These are phyloP conservation scores for Penicillium taxi DNA, from an alignment of 495 filamentous ascomycete genomes.

Conservation along the genomic window DNA sequence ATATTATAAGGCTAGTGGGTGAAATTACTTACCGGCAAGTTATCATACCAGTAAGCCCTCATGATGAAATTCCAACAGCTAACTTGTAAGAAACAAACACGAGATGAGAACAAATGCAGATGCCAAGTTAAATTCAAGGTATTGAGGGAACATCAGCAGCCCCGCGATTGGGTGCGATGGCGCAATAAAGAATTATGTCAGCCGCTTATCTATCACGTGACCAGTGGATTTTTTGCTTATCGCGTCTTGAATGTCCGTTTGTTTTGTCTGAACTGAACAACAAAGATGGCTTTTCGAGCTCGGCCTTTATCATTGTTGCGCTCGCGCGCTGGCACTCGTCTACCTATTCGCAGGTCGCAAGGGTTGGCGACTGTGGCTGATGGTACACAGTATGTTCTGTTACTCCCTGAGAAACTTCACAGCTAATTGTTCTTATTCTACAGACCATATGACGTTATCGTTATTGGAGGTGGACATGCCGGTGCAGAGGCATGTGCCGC, in stretches of 20 bases:
- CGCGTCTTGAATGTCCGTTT: slow-evolving; percentile 2
- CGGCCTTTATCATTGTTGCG: slow-evolving; percentile 24
- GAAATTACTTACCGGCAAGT: slow-evolving; percentile 54
- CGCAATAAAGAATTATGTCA: slow-evolving; percentile 26
- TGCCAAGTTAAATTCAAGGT: not conserved
- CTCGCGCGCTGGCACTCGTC: slow-evolving; percentile 24
- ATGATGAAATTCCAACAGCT: slow-evolving; percentile 50
- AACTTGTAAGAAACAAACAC: not conserved
- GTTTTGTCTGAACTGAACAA: slow-evolving; percentile 7
- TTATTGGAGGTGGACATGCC: slow-evolving; percentile 94
- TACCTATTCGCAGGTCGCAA: slow-evolving; percentile 17
- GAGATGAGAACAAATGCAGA: not conserved
- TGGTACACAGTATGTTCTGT: slow-evolving; percentile 30
- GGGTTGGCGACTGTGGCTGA: slow-evolving; percentile 43
- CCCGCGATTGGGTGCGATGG: slow-evolving; percentile 36
- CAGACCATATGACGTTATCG: slow-evolving; percentile 83
- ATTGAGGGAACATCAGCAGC: slow-evolving; percentile 31
- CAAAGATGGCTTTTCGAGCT: slow-evolving; percentile 36
- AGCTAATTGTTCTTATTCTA: slow-evolving; percentile 4
- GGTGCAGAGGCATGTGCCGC: slow-evolving; percentile 93
- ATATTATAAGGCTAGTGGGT: not conserved
- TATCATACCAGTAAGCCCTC: slow-evolving; percentile 81
- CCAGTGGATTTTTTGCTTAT: slow-evolving; percentile 16
- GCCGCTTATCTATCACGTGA: slow-evolving; percentile 15
- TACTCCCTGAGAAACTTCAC: not conserved